Evolutionary conservation across 495 filamentous ascomycete genomes (phyloP), one percentile per base, ranked within the genome.

Genomic region (Cenococcum geophilum): DNA sequence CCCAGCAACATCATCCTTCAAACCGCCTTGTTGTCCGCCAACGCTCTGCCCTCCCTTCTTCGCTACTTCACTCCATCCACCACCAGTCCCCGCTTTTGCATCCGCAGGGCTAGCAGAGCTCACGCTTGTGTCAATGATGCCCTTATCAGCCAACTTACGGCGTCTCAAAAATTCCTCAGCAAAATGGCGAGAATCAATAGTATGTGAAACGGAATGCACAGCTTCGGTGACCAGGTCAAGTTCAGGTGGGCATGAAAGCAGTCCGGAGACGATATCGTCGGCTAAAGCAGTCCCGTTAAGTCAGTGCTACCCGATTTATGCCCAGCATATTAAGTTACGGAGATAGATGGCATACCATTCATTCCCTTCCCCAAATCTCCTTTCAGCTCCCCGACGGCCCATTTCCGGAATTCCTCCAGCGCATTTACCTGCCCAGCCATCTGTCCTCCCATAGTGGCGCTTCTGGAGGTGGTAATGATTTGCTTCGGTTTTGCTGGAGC

Each of bases 11-110:
- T 32, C 27, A 32, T 32, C 27, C 58, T 62, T 16, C 58, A 49
- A 18, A 48, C 32, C n/a, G 55, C 81, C 77, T 62, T 82, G 80
- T 66, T 80, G 37, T 72, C 68, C 74, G 61, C 73, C 66, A 16
- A 74, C 72, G 65, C 78, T 80, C 11, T 75, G 70, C 25, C 79
- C 79, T 5, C 84, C 83, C 81, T 96, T 96, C 84, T 97, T 97
- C 9, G 93, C 93, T 65, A 98, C 93, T 76, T 97, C 95, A 69
- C 83, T 96, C 93, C 93, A 97, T 25, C 93, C 93, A 58, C 89
- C 87, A 20, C 75, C 80, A 20, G 68, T 72, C 23, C 71, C 74
- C 21, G 77, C 72, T 22, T 74, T 75, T 1, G 74, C 74, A 57
- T 84, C 76, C 70, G 78, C 70, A 71, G 77, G 72, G 36, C 63